Percentiles rank a stretch among this genome's conserved stretches.
Evolutionary conservation across 345 rosid species (phyloP).

Genomic region (Corchorus capsularis): DNA sequence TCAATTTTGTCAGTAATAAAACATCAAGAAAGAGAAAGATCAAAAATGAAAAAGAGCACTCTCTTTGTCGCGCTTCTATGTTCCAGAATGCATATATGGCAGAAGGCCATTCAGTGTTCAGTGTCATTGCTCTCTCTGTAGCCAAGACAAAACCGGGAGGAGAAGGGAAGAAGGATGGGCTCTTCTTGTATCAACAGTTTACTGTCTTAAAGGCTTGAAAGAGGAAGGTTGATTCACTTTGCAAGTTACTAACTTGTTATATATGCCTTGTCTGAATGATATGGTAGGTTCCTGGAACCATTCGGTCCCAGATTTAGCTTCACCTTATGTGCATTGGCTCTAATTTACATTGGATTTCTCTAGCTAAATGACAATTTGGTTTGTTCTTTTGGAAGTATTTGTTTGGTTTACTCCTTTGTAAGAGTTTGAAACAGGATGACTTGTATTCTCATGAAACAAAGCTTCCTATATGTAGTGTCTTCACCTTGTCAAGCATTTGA

Average conservation of each 20-base stretch:
- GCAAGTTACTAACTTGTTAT: background rate
- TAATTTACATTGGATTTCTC: slow-evolving; percentile 10
- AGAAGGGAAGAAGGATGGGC: background rate
- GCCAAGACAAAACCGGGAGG: background rate
- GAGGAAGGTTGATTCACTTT: background rate
- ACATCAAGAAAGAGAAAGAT: slow-evolving; percentile 3
- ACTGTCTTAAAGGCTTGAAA: background rate
- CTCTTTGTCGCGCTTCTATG: background rate
- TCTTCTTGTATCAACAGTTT: background rate
- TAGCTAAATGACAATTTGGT: background rate
- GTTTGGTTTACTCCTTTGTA: background rate
- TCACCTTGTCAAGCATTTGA: background rate
- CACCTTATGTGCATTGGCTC: background rate
- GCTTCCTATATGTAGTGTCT: slow-evolving; percentile 2
- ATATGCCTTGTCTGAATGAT: background rate
- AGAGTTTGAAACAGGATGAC: background rate
- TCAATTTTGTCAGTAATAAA: background rate
- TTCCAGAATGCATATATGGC: background rate
- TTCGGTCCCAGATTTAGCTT: background rate
- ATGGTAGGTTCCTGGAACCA: background rate
- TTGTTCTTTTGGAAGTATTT: slow-evolving; percentile 3
- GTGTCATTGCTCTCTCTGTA: background rate
- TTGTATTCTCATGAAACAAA: background rate
- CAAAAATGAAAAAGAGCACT: background rate
- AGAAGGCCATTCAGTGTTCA: background rate